Evolutionary conservation across 768 basidiomycete genomes (phyloP), one percentile per base, ranked within the genome.

Genomic region (Mycena galopus): DNA sequence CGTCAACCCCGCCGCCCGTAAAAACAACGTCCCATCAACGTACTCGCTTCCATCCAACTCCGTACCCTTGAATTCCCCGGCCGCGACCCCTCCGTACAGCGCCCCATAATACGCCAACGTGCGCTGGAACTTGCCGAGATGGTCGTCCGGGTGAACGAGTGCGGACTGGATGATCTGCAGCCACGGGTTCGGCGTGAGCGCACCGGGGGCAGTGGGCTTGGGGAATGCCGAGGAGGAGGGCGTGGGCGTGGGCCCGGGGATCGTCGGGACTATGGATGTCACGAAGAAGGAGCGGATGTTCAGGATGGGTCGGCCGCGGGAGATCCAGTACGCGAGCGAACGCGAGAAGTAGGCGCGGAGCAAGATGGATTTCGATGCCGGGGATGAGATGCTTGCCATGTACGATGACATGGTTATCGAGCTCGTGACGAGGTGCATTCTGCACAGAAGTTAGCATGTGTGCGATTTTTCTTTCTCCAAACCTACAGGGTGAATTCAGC

Each of bases 341-440:
- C 66, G 66, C 11, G 67, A 44, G 72, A 73, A 58, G 53, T 69
- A 73, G 12, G 66, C 66, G 50, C 72, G 66, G 61, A 73, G 72
- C 16, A 94, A 82, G 39, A 73, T 60, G 2, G 71, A 67, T 65
- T 72, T 72, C 29, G 59, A 61, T 25, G 62, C n/a, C 25, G 74
- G 67, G 56, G 60, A 53, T 56, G 69, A 23, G 32, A 75, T 25
- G 62, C 27, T 19, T 14, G 67, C 74, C 62, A 72, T 69, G 67
- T 72, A 69, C 29, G 74, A 72, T 19, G 71, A 33, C 27, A 74
- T 11, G 33, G 65, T 70, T 47, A 74, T 51, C 30, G 69, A 61
- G 5, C 92, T 92, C 0, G 93, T 94, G 44, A 93, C 87, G 2
- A 91, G 80, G 73, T 90, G 93, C 82, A 91, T 89, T 21, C 92